Percentiles rank a stretch among this genome's conserved stretches.
Conservation (phyloP, 352 stramenopile genomes). For the Thalassiosira livingstoniorum region DNA sequence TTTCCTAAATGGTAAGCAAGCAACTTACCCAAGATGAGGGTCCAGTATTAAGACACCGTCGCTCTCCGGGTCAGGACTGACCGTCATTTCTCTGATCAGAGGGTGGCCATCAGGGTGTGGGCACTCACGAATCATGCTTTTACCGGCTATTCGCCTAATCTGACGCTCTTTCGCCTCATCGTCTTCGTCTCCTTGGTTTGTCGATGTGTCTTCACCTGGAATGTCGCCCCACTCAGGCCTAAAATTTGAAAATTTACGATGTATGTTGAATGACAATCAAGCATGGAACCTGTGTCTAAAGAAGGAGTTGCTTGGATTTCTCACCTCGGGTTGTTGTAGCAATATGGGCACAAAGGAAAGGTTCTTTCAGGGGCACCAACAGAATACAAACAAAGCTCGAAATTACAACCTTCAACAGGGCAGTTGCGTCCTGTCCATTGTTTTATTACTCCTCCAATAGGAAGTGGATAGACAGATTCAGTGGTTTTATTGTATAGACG, state of each 20-base stretch:
- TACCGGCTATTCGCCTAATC: constrained; percentile 70
- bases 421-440: constrained; percentile 77
- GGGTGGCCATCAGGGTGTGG: constrained; percentile 83
- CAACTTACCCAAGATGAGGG: constrained; percentile 74
- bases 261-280: too few species aligned
- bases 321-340: constrained; percentile 81
- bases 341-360: constrained; percentile 84
- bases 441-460: constrained; percentile 77
- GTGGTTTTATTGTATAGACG: constrained; percentile 70
- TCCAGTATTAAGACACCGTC: constrained; percentile 84
- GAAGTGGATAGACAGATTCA: constrained; percentile 81
- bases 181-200: constrained; percentile 51
- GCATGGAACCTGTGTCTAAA: too few species aligned
- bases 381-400: constrained; percentile 83
- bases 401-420: constrained; percentile 73
- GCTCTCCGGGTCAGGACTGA: constrained; percentile 81
- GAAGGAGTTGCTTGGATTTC: too few species aligned
- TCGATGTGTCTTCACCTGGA: constrained; percentile 35
- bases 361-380: constrained; percentile 74
- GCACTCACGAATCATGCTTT: constrained; percentile 78
- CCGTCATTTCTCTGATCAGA: constrained; percentile 79
- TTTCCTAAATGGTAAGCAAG: too few species aligned
- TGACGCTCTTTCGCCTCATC: constrained; percentile 76
- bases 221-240: constrained; percentile 71
- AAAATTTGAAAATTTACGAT: too few species aligned